phyloP scores from a whole-genome alignment of 305 asterid species.

The Fraxinus velutina region DNA sequence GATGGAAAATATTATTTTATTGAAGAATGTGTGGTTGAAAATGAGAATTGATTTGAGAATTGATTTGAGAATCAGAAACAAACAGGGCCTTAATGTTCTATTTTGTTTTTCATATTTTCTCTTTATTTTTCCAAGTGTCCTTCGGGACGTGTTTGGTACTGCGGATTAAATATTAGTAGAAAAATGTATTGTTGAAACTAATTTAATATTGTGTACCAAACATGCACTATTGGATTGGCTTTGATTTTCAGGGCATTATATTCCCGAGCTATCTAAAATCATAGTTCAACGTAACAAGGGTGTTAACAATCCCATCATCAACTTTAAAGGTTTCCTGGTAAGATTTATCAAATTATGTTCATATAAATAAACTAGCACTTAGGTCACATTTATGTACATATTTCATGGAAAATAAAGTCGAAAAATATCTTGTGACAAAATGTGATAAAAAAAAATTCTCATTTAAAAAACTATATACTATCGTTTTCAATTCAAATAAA shows the following conservation, averaged over 20 bases:
- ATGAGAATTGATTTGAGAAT: no score
- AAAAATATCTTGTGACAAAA: background rate
- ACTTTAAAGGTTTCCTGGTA: slow-evolving; percentile 62
- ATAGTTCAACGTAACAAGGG: slow-evolving; percentile 43
- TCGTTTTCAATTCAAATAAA: background rate
- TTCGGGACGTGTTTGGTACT: background rate
- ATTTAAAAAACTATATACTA: background rate
- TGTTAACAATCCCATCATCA: slow-evolving; percentile 37
- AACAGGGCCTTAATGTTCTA: slow-evolving; percentile 1
- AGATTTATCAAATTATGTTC: background rate
- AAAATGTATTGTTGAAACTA: background rate
- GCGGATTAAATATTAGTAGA: background rate
- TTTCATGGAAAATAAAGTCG: background rate
- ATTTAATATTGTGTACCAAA: background rate
- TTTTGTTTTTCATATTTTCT: slow-evolving; percentile 5
- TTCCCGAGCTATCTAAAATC: slow-evolving; percentile 52
- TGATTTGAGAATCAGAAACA: no score
- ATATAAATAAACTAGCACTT: background rate
- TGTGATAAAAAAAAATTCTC: background rate
- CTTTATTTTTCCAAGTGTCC: background rate
- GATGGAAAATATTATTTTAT: no score
- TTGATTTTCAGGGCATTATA: slow-evolving; percentile 47
- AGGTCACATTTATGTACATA: background rate
- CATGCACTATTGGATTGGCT: background rate
- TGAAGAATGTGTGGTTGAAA: no score